Conservation (phyloP, 1,284 basidiomycete species). For the Tremellales sp. region DNA sequence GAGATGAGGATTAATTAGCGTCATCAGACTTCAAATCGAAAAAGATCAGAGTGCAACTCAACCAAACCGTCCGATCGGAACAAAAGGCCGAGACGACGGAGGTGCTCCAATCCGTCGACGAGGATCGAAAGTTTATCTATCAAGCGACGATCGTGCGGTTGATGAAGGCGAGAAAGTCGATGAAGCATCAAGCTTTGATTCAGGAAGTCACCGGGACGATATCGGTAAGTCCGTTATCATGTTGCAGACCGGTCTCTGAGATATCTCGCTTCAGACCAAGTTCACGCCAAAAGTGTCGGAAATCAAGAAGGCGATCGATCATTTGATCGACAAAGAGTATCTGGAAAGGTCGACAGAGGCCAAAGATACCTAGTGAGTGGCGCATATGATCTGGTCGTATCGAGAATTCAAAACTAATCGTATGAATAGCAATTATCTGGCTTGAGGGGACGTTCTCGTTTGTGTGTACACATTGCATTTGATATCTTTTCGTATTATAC, state of each 20-base stretch:
- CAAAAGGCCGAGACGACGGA: constrained; percentile 87
- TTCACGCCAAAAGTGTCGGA: constrained; percentile 45
- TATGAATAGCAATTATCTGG: constrained; percentile 9
- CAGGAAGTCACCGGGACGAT: constrained; percentile 93
- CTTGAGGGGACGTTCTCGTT: too few species aligned
- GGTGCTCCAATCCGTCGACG: constrained; percentile 92
- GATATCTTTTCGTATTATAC: too few species aligned
- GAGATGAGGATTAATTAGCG: constrained; percentile 1
- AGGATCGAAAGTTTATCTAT: constrained; percentile 94
- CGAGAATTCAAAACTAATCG: not conserved
- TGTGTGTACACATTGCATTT: too few species aligned
- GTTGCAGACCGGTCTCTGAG: constrained; percentile 23
- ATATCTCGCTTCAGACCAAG: constrained; percentile 16
- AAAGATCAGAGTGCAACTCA: constrained; percentile 84
- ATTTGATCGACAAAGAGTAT: constrained; percentile 94
- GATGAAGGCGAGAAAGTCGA: constrained; percentile 93
- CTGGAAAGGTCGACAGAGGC: constrained; percentile 81
- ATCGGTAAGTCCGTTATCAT: constrained; percentile 80
- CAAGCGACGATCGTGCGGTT: constrained; percentile 97
- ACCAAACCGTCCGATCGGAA: constrained; percentile 90
- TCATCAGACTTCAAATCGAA: constrained; percentile 85
- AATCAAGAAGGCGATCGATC: constrained; percentile 81
- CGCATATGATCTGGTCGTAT: not conserved
- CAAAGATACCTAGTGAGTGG: constrained; percentile 46
- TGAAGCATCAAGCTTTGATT: constrained; percentile 93